Conservation (phyloP, 768 basidiomycete species). For the Mycena galopus region DNA sequence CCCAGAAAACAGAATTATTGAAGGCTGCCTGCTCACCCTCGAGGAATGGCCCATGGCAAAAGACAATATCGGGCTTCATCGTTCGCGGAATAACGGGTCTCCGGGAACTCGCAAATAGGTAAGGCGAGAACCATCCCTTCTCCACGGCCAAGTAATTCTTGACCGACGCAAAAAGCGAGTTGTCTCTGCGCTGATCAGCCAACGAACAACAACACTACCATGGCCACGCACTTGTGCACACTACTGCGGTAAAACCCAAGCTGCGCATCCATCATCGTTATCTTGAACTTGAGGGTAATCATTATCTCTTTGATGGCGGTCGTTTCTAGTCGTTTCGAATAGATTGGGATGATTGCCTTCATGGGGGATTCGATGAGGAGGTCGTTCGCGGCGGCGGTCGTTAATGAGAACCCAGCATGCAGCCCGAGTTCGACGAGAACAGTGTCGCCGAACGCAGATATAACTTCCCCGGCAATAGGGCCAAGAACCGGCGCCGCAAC, state of each 20-base stretch:
- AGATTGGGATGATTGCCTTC: slow-evolving; percentile 63
- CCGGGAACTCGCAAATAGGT: slow-evolving; percentile 71
- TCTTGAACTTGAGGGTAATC: slow-evolving; percentile 73
- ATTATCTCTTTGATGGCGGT: slow-evolving; percentile 68
- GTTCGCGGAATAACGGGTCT: slow-evolving; percentile 71
- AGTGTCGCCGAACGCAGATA: slow-evolving; percentile 65
- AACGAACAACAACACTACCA: background rate
- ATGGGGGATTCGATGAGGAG: slow-evolving; percentile 63
- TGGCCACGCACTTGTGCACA: slow-evolving; percentile 59
- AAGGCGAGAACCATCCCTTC: slow-evolving; percentile 79
- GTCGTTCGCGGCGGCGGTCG: slow-evolving; percentile 65
- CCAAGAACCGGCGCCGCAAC: slow-evolving; percentile 66
- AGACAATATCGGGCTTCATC: slow-evolving; percentile 75
- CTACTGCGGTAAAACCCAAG: slow-evolving; percentile 75
- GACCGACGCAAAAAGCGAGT: slow-evolving; percentile 70
- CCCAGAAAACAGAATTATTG: background rate
- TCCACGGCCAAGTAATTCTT: slow-evolving; percentile 73
- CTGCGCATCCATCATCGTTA: slow-evolving; percentile 68
- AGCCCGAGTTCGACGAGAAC: slow-evolving; percentile 71
- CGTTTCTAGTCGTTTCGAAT: slow-evolving; percentile 67
- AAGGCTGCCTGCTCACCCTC: slow-evolving; percentile 54
- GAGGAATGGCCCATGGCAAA: slow-evolving; percentile 76
- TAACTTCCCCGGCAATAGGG: slow-evolving; percentile 65
- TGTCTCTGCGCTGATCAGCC: slow-evolving; percentile 53
- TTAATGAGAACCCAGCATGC: slow-evolving; percentile 66